A percentile compares a stretch with the other conserved stretches of the same genome.
These are phyloP conservation scores for Nicotiana tabacum DNA, from an alignment of 257 asterid species.

Conservation along the genomic window DNA sequence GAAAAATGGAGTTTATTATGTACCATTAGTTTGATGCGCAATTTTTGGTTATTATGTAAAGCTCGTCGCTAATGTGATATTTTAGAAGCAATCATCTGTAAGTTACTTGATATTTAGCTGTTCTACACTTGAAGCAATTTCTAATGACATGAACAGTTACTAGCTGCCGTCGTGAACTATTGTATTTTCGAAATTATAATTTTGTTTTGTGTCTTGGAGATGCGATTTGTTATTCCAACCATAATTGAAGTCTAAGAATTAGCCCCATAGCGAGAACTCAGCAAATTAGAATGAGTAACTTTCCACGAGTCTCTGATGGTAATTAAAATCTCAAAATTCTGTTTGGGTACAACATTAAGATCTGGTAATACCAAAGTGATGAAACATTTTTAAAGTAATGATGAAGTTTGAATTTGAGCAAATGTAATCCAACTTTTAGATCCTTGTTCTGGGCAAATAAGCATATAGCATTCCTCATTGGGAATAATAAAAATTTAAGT, in stretches of 20 bases:
- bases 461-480: too few species aligned
- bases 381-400: too few species aligned
- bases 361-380: too few species aligned
- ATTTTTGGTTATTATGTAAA: not conserved
- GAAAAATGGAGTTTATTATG: too few species aligned
- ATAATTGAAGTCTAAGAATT: not conserved
- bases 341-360: too few species aligned
- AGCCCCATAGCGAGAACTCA: not conserved
- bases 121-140: not conserved
- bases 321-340: too few species aligned
- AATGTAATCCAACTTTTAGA: too few species aligned
- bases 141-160: not conserved
- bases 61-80: not conserved
- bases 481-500: too few species aligned
- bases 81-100: not conserved
- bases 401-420: too few species aligned
- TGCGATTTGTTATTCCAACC: not conserved
- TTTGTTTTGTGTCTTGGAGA: not conserved
- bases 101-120: not conserved
- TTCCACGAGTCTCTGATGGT: not conserved
- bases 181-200: too few species aligned
- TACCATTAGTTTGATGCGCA: too few species aligned
- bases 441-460: too few species aligned
- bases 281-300: not conserved
- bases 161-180: not conserved